Evolutionary conservation across 805 yeast species (phyloP).

Genomic region (Ogataea polymorpha): DNA sequence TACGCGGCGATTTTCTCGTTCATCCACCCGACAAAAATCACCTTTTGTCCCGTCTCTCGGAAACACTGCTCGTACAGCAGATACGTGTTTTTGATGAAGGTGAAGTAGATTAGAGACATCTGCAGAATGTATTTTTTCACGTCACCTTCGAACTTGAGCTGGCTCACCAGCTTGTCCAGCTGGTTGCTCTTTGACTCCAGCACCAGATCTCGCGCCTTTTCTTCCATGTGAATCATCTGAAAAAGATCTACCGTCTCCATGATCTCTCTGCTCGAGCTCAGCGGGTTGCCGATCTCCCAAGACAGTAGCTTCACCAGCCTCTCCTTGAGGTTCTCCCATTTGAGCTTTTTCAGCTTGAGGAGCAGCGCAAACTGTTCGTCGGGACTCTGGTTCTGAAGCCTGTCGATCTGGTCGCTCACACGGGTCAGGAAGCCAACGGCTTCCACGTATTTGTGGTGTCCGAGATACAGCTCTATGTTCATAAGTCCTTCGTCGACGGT

Average conservation of each 20-base stretch:
- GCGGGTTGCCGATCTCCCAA: slow-evolving; percentile 23
- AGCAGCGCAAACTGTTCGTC: slow-evolving; percentile 18
- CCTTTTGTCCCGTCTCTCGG: slow-evolving; percentile 20
- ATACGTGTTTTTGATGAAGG: slow-evolving; percentile 56
- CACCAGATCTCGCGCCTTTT: slow-evolving; percentile 47
- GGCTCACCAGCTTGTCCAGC: slow-evolving; percentile 45
- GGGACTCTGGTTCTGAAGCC: slow-evolving; percentile 14
- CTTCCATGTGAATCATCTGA: slow-evolving; percentile 39
- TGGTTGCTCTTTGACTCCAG: slow-evolving; percentile 45
- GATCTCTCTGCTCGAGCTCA: slow-evolving; percentile 18
- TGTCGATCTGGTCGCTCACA: slow-evolving; percentile 21
- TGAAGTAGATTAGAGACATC: slow-evolving; percentile 60
- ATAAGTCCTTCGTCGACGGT: slow-evolving; percentile 46
- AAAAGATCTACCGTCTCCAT: slow-evolving; percentile 30
- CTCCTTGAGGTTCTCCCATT: slow-evolving; percentile 24
- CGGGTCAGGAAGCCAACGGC: slow-evolving; percentile 37
- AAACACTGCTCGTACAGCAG: slow-evolving; percentile 52
- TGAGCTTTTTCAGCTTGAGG: slow-evolving; percentile 21
- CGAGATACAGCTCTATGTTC: slow-evolving; percentile 47
- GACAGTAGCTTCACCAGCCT: slow-evolving; percentile 18
- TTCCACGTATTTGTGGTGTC: slow-evolving; percentile 43
- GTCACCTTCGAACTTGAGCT: slow-evolving; percentile 55
- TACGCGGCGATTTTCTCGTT: slow-evolving; percentile 60
- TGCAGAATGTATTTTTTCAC: slow-evolving; percentile 54
- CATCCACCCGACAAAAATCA: slow-evolving; percentile 69